A percentile compares a stretch with the other conserved stretches of the same genome.
These are phyloP conservation scores for Ophiostoma angusticollis DNA, from an alignment of 2,329 filamentous ascomycete genomes.

Conservation along the genomic window DNA sequence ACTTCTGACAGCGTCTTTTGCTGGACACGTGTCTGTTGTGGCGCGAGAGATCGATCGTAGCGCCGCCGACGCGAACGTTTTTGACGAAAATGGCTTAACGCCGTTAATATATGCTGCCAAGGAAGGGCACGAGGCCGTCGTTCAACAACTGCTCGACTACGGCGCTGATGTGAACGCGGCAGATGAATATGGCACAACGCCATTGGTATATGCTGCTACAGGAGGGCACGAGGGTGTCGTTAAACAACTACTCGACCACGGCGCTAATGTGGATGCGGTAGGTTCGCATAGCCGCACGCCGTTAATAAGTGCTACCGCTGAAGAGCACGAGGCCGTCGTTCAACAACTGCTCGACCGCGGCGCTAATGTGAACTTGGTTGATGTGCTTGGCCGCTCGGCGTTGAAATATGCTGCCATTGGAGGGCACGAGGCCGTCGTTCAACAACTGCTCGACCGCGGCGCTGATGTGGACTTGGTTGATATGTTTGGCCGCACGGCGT, in stretches of 20 bases:
- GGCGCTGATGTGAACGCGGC: conserved; percentile 7
- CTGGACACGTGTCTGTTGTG: conserved; percentile 11
- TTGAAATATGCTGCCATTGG: not conserved
- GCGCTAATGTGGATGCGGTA: not conserved
- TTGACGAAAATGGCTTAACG: not conserved
- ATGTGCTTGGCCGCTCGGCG: not conserved
- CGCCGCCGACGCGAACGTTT: not conserved
- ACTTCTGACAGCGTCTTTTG: conserved; percentile 11
- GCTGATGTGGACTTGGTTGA: conserved; percentile 7
- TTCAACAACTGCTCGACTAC: not conserved
- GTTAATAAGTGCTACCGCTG: conserved; percentile 5
- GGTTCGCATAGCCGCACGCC: no score
- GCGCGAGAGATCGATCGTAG: not conserved
- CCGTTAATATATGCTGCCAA: not conserved
- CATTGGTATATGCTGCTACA: no score
- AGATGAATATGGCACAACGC: no score
- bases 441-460: not conserved
- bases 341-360: conserved; percentile 7
- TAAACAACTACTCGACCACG: conserved; percentile 1
- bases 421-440: conserved; percentile 10
- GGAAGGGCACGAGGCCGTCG: conserved; percentile 9
- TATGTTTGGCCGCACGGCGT: no score
- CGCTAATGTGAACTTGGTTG: not conserved
- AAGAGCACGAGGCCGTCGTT: conserved; percentile 5
- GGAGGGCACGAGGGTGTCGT: conserved; percentile 6